phyloP scores from a whole-genome alignment of 73 alveolate genomes.

The Effrenium voratum region DNA sequence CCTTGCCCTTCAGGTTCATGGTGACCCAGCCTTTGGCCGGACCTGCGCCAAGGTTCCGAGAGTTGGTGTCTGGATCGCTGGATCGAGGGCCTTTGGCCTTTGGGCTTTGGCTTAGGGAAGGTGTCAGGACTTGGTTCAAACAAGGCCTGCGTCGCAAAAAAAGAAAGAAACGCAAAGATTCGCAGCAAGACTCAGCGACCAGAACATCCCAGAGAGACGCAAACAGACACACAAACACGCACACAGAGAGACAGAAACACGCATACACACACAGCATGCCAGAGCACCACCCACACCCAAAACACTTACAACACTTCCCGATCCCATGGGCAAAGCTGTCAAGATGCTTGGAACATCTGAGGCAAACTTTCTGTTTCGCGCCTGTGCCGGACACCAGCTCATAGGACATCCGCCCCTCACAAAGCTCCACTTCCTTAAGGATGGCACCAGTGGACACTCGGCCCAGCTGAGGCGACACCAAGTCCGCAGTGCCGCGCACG shows the following conservation, averaged over 20 bases:
- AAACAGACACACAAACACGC: no score
- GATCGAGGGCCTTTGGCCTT: not conserved
- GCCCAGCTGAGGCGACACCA: no score
- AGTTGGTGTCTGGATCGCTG: no score
- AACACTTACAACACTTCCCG: no score
- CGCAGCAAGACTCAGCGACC: not conserved
- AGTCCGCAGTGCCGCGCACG: no score
- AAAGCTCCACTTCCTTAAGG: conserved; percentile 28
- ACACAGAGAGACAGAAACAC: not conserved
- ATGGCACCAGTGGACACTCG: not conserved
- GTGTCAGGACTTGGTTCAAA: not conserved
- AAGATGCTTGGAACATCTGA: no score
- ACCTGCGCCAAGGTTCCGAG: not conserved
- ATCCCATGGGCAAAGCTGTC: no score
- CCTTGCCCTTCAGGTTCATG: conserved; percentile 11
- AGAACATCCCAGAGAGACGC: not conserved
- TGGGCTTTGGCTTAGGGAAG: not conserved
- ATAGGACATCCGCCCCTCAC: conserved; percentile 47
- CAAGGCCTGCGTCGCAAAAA: not conserved
- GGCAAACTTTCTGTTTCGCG: no score
- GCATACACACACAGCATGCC: not conserved
- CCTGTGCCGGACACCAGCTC: conserved; percentile 69
- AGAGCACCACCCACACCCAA: no score
- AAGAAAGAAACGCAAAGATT: not conserved
- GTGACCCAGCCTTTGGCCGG: conserved; percentile 12